Base-by-base conservation (phyloP, 1,284 basidiomycete genomes). In the Gomphus bonarii region DNA sequence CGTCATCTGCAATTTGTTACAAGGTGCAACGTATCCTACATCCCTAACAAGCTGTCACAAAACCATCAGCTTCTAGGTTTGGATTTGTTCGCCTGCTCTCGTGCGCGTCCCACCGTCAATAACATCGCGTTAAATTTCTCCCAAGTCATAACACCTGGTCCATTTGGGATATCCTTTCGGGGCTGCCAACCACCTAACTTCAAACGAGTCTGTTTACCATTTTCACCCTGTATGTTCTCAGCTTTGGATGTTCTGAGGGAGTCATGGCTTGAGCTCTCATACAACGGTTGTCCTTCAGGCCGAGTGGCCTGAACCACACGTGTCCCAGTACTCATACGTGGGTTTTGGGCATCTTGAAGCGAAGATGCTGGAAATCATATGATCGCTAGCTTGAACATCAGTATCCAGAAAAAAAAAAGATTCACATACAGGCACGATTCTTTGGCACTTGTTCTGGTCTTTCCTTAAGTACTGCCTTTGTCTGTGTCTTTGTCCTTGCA, bases 401-500 rank as follows among this genome's bases (percentile, higher is more conserved):
- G 10, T 8, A 44, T 11, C 16, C 46, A 20, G 47, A 16, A 50
- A 50, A n/a, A 30, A 31, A 50, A 7, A 44, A 20, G 5, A 28
- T 48, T n/a, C 28, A 40, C 50, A 52, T 40, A 52, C 50, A 20
- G 16, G 36, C 22, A 28, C 20, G 3, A 22, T 52, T 18, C 36
- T 25, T 35, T 28, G 8, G 8, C 30, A 36, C 36, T 6, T 40
- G 33, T 28, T 16, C 14, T 40, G 33, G 8, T 22, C 36, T 14
- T 40, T 52, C 33, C 18, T 54, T 28, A 48, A 25, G 28, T 55
- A 33, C 11, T 40, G 46, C 25, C 38, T 38, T 48, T 31, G 57
- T 49, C 48, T 30, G 7, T 33, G 46, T 18, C 44, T 38, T 48
- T 36, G 57, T 49, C 50, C 43, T 46, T 35, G 66, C 55, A 25